Base-by-base conservation (phyloP, 2,329 filamentous ascomycete genomes). In the Ceratocystis huliohia region DNA sequence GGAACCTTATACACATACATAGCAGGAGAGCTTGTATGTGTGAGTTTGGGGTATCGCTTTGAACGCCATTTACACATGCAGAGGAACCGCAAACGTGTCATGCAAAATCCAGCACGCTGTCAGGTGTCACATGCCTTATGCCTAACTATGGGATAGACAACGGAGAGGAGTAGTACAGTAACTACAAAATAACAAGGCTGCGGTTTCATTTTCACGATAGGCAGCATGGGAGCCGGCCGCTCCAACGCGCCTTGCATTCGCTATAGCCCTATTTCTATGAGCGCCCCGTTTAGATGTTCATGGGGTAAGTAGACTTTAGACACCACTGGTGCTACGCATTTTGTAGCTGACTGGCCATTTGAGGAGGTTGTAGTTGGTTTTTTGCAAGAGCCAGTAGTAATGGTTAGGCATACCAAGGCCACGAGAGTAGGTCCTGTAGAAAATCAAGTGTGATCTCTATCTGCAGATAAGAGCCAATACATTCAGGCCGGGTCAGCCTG, bases 41-140 rank as follows among this genome's bases (percentile, higher is more conserved):
- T 59, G 17, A 10, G 20, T 10, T 15, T 59, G 56, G 56, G 30
- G 56, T 5, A 17, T 59, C n/a, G 6, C 17, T 59, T 33, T 33
- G 4, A 28, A 37, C 13, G n/a, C n/a, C 4, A 33, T 37, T 59
- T 25, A 59, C 56, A 59, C 56, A 59, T 33, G 56, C 56, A 59
- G 30, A 37, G 25, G 8, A 59, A 59, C 13, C 17, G 56, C 56
- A n/a, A 30, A 59, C 56, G 56, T 59, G 56, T 59, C 56, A 59
- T 59, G 30, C 56, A 59, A 41, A 41, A 17, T 37, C 30, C 56
- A 37, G n/a, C 56, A 25, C 56, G 56, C 33, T 59, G 56, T 10
- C 56, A 59, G 17, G 25, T 59, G 28, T n/a, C 56, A 59, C 28
- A 59, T 30, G 30, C 56, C n/a, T 15, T 20, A 15, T 59, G 13